These are phyloP conservation scores for Backusella westeae DNA, from an alignment of 192 early-diverging fungal species.

Conservation along the genomic window DNA sequence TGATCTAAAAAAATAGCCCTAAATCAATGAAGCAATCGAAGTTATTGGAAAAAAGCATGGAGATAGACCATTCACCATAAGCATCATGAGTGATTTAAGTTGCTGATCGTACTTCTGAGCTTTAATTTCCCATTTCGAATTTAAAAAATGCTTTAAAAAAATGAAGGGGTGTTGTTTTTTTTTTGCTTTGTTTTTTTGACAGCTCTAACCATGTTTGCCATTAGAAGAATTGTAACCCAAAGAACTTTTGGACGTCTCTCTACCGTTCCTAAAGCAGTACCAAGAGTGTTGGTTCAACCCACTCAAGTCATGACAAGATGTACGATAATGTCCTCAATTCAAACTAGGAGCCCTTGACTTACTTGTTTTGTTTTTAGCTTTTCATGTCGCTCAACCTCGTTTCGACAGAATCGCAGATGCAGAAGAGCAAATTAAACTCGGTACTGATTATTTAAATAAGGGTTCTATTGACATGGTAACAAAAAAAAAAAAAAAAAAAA, in stretches of 20 bases:
- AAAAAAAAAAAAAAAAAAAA: neutral
- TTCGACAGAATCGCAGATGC: slow-evolving; percentile 26
- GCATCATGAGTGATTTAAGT: no score
- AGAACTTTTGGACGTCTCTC: neutral
- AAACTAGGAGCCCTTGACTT: neutral
- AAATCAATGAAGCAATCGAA: no score
- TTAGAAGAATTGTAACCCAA: neutral
- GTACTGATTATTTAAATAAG: slow-evolving; percentile 27
- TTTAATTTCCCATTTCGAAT: no score
- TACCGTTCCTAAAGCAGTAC: neutral
- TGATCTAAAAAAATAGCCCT: no score
- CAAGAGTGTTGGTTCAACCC: neutral
- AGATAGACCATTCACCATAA: no score
- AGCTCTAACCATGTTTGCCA: no score
- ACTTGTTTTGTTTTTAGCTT: slow-evolving; percentile 9
- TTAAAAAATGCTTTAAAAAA: neutral
- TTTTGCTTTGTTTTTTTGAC: neutral
- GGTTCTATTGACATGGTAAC: slow-evolving; percentile 37
- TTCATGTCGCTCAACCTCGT: slow-evolving; percentile 6
- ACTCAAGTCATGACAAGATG: neutral
- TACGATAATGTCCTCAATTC: neutral
- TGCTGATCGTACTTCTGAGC: no score
- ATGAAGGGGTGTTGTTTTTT: neutral
- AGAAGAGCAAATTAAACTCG: slow-evolving; percentile 27
- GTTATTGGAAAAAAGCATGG: no score